Evolutionary conservation across 441 rosid species (phyloP).

Genomic region (Erodium texanum): DNA sequence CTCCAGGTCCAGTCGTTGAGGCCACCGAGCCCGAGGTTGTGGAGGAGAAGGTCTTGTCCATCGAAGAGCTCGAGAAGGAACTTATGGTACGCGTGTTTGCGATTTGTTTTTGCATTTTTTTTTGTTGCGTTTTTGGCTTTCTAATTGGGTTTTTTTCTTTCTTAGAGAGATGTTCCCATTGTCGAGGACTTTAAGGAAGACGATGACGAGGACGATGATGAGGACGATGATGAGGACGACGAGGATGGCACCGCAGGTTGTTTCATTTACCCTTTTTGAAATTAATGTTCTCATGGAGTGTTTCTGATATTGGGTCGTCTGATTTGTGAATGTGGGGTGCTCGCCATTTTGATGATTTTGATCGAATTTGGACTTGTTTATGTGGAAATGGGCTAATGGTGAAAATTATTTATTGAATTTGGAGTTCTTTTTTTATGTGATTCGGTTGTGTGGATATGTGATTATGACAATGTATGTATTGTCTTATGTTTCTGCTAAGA

Average conservation of each 20-base stretch:
- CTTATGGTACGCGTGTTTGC: background rate
- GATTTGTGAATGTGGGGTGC: background rate
- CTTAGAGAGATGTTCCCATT: background rate
- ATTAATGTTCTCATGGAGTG: too few relatives aligned
- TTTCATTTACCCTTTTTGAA: background rate
- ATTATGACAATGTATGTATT: too few relatives aligned
- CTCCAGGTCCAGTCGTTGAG: conserved; percentile 5
- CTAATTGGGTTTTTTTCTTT: background rate
- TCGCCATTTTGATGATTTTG: background rate
- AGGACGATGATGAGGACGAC: background rate
- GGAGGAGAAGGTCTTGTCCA: background rate
- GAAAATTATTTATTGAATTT: background rate
- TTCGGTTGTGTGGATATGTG: too few relatives aligned
- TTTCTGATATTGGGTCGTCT: background rate
- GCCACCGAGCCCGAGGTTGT: conserved; percentile 1
- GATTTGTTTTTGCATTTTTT: background rate
- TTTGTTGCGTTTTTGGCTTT: background rate
- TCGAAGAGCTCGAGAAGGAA: conserved; percentile 1
- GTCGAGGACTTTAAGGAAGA: conserved; percentile 1
- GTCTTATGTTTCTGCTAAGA: background rate
- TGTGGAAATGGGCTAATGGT: too few relatives aligned
- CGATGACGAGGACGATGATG: background rate
- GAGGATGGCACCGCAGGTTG: conserved; percentile 3
- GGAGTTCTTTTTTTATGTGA: too few relatives aligned
- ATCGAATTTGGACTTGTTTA: too few relatives aligned